phyloP scores from a whole-genome alignment of 345 rosid genomes.

The Brassica nigra region DNA sequence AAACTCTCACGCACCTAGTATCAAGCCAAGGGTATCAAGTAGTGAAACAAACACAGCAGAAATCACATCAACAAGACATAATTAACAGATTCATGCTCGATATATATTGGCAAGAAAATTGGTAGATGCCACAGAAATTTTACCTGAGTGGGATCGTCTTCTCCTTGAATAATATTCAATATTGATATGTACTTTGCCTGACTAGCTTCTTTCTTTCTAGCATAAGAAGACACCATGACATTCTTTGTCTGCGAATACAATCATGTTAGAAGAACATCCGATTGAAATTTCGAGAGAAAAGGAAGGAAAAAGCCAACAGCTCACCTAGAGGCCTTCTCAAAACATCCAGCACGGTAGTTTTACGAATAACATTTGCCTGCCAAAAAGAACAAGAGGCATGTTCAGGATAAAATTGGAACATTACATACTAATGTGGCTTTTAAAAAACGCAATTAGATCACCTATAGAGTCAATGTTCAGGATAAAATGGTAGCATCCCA shows the following conservation, averaged over 20 bases:
- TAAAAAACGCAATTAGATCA: no score
- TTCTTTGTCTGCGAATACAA: conserved; percentile 70
- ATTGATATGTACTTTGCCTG: conserved; percentile 97
- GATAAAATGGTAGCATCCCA: no score
- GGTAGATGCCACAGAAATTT: no score
- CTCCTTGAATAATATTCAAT: conserved; percentile 96
- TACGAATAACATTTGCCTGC: conserved; percentile 96
- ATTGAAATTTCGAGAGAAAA: neutral
- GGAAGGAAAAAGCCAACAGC: no score
- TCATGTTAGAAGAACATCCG: conserved; percentile 4
- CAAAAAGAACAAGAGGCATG: no score
- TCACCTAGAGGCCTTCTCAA: conserved; percentile 88
- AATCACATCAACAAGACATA: conserved; percentile 11
- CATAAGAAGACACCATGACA: conserved; percentile 96
- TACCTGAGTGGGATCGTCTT: conserved; percentile 85
- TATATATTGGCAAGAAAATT: no score
- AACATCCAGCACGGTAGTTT: conserved; percentile 95
- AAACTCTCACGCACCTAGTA: conserved; percentile 97
- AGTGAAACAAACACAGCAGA: conserved; percentile 3
- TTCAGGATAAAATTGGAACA: no score
- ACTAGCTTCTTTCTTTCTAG: conserved; percentile 97
- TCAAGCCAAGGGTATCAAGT: no score
- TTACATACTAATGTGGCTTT: no score
- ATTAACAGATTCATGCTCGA: no score
- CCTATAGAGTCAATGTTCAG: no score